A percentile compares a stretch with the other conserved stretches of the same genome.
Conservation (phyloP, 345 rosid genomes). For the Brassica juncea region DNA sequence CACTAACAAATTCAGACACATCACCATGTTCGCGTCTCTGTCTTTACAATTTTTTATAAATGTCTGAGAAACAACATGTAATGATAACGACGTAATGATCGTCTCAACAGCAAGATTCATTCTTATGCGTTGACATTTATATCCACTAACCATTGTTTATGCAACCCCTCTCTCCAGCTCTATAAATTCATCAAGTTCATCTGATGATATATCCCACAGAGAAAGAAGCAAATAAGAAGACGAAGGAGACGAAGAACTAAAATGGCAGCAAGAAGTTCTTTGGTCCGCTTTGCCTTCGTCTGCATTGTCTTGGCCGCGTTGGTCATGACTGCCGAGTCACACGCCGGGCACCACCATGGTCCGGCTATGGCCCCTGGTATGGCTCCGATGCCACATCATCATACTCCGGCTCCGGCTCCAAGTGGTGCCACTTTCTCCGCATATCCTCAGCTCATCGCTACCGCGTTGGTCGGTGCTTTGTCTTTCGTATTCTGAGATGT, state of each 20-base stretch:
- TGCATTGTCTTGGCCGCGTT: constrained; percentile 40
- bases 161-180: neutral
- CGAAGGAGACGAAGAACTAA: neutral
- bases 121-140: constrained; percentile 29
- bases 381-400: neutral
- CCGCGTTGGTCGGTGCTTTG: constrained; percentile 36
- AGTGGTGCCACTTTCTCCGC: constrained; percentile 41
- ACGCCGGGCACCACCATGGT: neutral
- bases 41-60: neutral
- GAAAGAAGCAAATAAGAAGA: neutral
- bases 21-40: constrained; percentile 22
- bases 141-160: neutral
- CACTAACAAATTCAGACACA: constrained; percentile 31
- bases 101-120: constrained; percentile 13
- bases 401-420: constrained; percentile 32
- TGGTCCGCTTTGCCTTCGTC: constrained; percentile 32
- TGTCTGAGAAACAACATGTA: constrained; percentile 8
- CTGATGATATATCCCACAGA: constrained; percentile 15
- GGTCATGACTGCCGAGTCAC: constrained; percentile 35
- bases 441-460: constrained; percentile 37
- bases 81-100: constrained; percentile 10
- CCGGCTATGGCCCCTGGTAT: neutral
- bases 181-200: constrained; percentile 12
- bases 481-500: constrained; percentile 32
- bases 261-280: constrained; percentile 39